These are phyloP conservation scores for Gossypium longicalyx DNA, from an alignment of 345 rosid species.

Conservation along the genomic window DNA sequence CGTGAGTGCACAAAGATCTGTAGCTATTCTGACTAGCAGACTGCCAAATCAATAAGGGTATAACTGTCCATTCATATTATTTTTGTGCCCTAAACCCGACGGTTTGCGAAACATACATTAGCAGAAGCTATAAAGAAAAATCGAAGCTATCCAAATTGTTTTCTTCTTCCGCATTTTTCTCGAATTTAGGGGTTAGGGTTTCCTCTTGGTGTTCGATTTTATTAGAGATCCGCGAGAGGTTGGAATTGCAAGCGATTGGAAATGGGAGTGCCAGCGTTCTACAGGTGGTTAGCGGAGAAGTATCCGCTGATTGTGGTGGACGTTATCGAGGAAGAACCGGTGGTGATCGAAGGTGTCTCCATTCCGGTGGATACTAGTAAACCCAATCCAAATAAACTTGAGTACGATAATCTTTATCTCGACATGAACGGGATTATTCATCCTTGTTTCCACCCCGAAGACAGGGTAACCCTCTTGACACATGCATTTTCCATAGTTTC, in stretches of 20 bases:
- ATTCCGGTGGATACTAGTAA: conserved; percentile 81
- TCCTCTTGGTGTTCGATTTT: neutral
- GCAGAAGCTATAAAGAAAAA: neutral
- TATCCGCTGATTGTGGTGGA: conserved; percentile 73
- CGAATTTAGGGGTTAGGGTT: conserved; percentile 21
- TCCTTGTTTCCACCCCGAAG: conserved; percentile 98
- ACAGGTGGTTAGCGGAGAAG: conserved; percentile 90
- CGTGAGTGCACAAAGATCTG: too few relatives aligned
- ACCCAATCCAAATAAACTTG: conserved; percentile 75
- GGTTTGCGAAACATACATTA: neutral
- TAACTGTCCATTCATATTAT: neutral
- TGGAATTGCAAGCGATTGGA: conserved; percentile 6
- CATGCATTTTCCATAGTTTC: neutral
- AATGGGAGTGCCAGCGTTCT: conserved; percentile 98
- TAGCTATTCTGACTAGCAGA: too few relatives aligned
- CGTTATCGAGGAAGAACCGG: conserved; percentile 84
- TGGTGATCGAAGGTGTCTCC: conserved; percentile 55
- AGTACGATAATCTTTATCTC: conserved; percentile 90
- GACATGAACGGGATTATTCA: conserved; percentile 99
- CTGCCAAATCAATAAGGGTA: neutral
- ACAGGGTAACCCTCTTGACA: conserved; percentile 36
- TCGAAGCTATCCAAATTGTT: neutral
- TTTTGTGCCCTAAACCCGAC: conserved; percentile 3
- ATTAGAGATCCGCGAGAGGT: conserved; percentile 10
- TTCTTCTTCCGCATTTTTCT: neutral